These are phyloP conservation scores for Dendrothele bispora DNA, from an alignment of 768 basidiomycete genomes.

Conservation along the genomic window DNA sequence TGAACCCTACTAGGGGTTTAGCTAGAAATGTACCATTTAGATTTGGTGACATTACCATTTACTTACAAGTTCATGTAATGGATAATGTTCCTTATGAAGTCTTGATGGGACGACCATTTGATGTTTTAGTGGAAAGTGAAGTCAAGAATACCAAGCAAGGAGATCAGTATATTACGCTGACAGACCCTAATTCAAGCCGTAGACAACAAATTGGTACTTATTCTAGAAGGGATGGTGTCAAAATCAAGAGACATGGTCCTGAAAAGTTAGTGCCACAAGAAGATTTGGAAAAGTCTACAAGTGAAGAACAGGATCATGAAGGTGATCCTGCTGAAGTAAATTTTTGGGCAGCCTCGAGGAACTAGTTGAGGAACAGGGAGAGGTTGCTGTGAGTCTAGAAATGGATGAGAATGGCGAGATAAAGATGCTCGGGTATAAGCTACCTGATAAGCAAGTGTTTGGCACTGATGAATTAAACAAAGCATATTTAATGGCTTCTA, in stretches of 20 bases:
- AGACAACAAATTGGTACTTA: not conserved
- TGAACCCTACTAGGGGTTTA: slow-evolving; percentile 20
- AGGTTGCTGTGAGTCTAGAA: slow-evolving; percentile 4
- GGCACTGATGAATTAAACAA: not conserved
- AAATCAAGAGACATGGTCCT: no score
- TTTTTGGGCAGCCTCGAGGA: slow-evolving; percentile 8
- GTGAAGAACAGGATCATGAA: no score
- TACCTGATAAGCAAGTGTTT: not conserved
- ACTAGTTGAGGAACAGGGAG: slow-evolving; percentile 9
- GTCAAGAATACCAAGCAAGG: not conserved
- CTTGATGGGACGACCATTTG: slow-evolving; percentile 18
- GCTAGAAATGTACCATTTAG: slow-evolving; percentile 22
- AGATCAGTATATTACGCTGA: slow-evolving; percentile 1
- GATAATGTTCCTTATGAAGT: slow-evolving; percentile 21
- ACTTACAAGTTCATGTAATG: slow-evolving; percentile 27
- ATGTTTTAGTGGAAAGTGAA: slow-evolving; percentile 1
- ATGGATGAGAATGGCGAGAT: not conserved
- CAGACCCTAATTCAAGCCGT: not conserved
- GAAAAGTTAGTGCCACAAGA: not conserved
- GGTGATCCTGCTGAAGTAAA: not conserved
- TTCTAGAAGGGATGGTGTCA: slow-evolving; percentile 1
- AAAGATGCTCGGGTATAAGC: not conserved
- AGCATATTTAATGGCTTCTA: not conserved
- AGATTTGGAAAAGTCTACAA: no score
- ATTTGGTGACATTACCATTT: slow-evolving; percentile 21